These are phyloP conservation scores for Xylaria nigripes DNA, from an alignment of 495 filamentous ascomycete species.

Conservation along the genomic window DNA sequence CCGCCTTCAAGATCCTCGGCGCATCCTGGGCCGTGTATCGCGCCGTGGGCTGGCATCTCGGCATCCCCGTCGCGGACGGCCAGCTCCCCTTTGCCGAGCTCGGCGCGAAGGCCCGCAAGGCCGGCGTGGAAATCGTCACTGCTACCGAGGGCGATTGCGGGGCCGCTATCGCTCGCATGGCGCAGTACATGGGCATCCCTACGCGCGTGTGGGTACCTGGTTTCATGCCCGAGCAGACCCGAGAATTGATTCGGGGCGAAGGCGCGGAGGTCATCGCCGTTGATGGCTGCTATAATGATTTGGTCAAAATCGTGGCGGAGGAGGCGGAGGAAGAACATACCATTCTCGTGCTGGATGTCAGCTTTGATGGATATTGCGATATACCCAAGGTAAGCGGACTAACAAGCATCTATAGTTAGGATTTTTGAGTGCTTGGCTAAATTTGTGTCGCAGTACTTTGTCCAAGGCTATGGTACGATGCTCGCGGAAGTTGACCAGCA, in stretches of 20 bases:
- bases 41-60: slow-evolving; percentile 39
- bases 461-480: slow-evolving; percentile 63
- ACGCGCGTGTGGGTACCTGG: slow-evolving; percentile 49
- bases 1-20: slow-evolving; percentile 68
- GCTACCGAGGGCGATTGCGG: slow-evolving; percentile 67
- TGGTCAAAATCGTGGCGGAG: slow-evolving; percentile 39
- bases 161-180: slow-evolving; percentile 56
- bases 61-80: slow-evolving; percentile 27
- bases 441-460: slow-evolving; percentile 45
- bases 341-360: slow-evolving; percentile 56
- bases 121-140: slow-evolving; percentile 36
- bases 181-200: slow-evolving; percentile 38
- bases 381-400: slow-evolving; percentile 35
- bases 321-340: slow-evolving; percentile 27
- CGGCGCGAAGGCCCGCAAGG: slow-evolving; percentile 22
- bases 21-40: slow-evolving; percentile 59
- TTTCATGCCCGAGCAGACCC: slow-evolving; percentile 45
- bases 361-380: slow-evolving; percentile 51
- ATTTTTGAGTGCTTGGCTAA: background rate
- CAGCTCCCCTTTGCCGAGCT: slow-evolving; percentile 29
- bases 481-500: slow-evolving; percentile 53
- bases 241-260: slow-evolving; percentile 44
- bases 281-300: slow-evolving; percentile 51
- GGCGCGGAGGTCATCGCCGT: slow-evolving; percentile 45
- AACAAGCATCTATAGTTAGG: background rate